These are phyloP conservation scores for Suillus ampliporus DNA, from an alignment of 768 basidiomycete genomes.

Conservation along the genomic window DNA sequence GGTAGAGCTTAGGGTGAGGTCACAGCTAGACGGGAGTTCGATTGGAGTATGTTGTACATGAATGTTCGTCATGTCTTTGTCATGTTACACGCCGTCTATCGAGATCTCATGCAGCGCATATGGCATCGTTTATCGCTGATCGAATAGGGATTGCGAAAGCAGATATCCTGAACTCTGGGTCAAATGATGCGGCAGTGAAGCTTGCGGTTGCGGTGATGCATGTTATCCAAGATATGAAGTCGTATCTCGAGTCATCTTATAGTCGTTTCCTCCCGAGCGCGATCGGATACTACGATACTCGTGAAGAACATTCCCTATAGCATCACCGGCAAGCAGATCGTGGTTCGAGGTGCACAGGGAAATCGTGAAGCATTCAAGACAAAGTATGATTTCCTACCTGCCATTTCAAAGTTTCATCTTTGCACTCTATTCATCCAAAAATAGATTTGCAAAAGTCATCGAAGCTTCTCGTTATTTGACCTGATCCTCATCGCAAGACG, in stretches of 20 bases:
- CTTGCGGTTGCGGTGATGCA: slow-evolving; percentile 96
- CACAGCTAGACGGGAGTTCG: slow-evolving; percentile 78
- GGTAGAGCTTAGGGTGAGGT: slow-evolving; percentile 64
- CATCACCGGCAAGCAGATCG: slow-evolving; percentile 76
- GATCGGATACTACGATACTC: slow-evolving; percentile 83
- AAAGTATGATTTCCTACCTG: too few relatives aligned
- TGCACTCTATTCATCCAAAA: background rate
- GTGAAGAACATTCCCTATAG: slow-evolving; percentile 98
- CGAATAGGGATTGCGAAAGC: slow-evolving; percentile 88
- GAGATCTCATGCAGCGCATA: slow-evolving; percentile 28
- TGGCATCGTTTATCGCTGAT: slow-evolving; percentile 82
- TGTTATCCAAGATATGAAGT: slow-evolving; percentile 93
- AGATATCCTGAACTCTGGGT: slow-evolving; percentile 86
- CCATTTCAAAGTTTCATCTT: background rate
- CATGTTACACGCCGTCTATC: slow-evolving; percentile 22
- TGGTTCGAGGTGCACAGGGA: slow-evolving; percentile 77
- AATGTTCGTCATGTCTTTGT: slow-evolving; percentile 70
- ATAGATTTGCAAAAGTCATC: too few relatives aligned
- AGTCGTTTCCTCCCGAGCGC: slow-evolving; percentile 55
- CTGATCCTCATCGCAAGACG: too few relatives aligned
- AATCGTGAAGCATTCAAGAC: too few relatives aligned
- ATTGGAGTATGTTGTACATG: slow-evolving; percentile 96
- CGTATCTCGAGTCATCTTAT: slow-evolving; percentile 81
- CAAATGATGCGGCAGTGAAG: slow-evolving; percentile 86
- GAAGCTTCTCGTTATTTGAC: too few relatives aligned